Conservation (phyloP, 768 basidiomycete species). For the Trametopsis cervina region DNA sequence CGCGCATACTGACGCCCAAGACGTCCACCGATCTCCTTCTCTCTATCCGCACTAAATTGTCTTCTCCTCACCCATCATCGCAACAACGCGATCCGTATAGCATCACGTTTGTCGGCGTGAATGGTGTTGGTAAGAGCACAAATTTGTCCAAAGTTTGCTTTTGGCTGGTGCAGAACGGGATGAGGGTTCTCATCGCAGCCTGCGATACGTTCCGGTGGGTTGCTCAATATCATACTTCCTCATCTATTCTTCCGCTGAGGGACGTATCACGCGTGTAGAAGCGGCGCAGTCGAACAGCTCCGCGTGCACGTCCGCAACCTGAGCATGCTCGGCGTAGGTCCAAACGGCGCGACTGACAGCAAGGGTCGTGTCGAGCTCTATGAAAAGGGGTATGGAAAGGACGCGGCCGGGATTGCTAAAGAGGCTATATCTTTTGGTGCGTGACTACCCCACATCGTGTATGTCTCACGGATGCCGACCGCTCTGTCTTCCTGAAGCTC, state of each 20-base stretch:
- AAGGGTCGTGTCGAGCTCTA: slow-evolving; percentile 85
- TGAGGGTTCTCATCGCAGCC: slow-evolving; percentile 92
- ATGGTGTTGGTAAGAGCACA: slow-evolving; percentile 98
- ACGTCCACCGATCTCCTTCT: slow-evolving; percentile 94
- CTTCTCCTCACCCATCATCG: slow-evolving; percentile 63
- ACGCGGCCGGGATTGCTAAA: slow-evolving; percentile 96
- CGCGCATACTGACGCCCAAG: slow-evolving; percentile 92
- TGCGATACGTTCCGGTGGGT: slow-evolving; percentile 92
- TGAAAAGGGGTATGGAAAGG: slow-evolving; percentile 96
- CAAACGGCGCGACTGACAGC: slow-evolving; percentile 54
- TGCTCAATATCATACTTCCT: not conserved
- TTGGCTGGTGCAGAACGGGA: slow-evolving; percentile 95
- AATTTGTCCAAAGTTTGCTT: slow-evolving; percentile 98
- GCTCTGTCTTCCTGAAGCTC: slow-evolving; percentile 40
- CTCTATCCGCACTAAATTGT: slow-evolving; percentile 85
- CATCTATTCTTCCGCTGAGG: too few relatives aligned
- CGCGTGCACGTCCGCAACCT: slow-evolving; percentile 95
- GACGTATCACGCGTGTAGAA: slow-evolving; percentile 47
- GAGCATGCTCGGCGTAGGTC: slow-evolving; percentile 61
- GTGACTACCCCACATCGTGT: too few relatives aligned
- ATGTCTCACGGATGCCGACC: not conserved
- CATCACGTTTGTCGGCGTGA: slow-evolving; percentile 96
- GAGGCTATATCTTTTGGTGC: slow-evolving; percentile 89
- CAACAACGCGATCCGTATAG: slow-evolving; percentile 83
- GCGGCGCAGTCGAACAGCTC: slow-evolving; percentile 96